Base-by-base conservation (phyloP, 2,329 filamentous ascomycete species). In the Mycogone perniciosa region DNA sequence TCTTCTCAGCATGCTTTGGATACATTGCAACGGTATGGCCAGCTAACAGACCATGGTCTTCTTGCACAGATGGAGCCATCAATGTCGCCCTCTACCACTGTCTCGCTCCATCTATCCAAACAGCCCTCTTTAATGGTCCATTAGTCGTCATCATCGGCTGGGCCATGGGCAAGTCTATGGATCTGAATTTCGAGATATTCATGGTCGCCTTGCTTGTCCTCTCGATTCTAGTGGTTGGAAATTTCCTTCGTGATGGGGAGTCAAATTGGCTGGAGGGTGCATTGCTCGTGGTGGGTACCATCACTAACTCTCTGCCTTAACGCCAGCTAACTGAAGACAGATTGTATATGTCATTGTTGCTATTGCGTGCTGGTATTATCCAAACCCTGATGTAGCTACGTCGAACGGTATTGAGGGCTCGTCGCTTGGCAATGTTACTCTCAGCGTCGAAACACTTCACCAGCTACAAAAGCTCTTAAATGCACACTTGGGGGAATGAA, bases 211-310 rank as follows among this genome's bases (percentile, higher is more conserved):
- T 88, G 5, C 70, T 90, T 1, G 82, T 90, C n/a, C 71, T 90
- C 31, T 81, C 84, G 2, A 88, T 89, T 51, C 68, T 90, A 10
- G 84, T 88, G 0, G 84, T 88, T 43, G 85, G 86, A 2, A 87
- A 86, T 54, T 89, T 90, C 67, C 70, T 90, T 39, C 76, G 85
- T 26, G 87, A 90, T 58, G 80, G 82, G 44, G 86, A 87, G 67
- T 86, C 81, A 30, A 89, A 89, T 62, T 90, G 87, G 62, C 75
- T 90, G 1, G 87, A 90, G 63, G 87, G 87, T 2, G 76, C 76
- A 8, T 73, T 90, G 9, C 84, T 85, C 56, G 81, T 90, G 37
- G 74, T 85, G 20, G 20, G 20, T 20, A 20, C 20, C 20, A 54
- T 45, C 20, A 62, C 57, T 7, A 5, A 7, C 2, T 7, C 6